phyloP scores from a whole-genome alignment of 225 moss, liverwort and hornwort species.

The Marchantia paleacea region DNA sequence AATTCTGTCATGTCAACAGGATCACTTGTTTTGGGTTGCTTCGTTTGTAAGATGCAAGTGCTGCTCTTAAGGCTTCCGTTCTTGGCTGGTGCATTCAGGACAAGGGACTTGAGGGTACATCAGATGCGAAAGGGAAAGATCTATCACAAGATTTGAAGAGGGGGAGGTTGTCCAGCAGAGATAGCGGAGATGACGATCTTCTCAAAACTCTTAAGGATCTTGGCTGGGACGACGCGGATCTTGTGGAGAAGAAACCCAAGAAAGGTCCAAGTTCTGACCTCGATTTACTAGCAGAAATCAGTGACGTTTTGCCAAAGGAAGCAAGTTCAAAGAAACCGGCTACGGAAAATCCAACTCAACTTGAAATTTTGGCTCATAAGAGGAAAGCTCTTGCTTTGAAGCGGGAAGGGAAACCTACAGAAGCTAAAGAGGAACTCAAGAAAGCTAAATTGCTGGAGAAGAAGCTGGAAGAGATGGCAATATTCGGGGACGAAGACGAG shows the following conservation, averaged over 20 bases:
- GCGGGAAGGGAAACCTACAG: conserved; percentile 80
- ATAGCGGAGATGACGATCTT: conserved; percentile 61
- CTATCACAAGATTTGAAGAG: conserved; percentile 41
- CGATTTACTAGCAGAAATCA: conserved; percentile 76
- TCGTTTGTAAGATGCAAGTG: not conserved
- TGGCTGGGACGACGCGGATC: conserved; percentile 94
- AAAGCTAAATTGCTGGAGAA: conserved; percentile 93
- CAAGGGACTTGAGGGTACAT: conserved; percentile 9
- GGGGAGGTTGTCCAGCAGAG: conserved; percentile 39
- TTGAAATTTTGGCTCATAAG: conserved; percentile 75
- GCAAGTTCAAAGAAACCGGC: conserved; percentile 41
- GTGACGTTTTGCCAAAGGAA: conserved; percentile 56
- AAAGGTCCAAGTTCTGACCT: conserved; percentile 65
- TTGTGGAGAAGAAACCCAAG: conserved; percentile 63
- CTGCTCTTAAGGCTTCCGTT: not conserved
- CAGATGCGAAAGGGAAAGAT: conserved; percentile 49
- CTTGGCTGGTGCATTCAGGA: conserved; percentile 23
- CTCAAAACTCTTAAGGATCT: conserved; percentile 73
- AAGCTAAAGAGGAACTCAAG: conserved; percentile 93
- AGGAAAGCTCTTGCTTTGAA: conserved; percentile 82
- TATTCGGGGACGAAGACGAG: conserved; percentile 63
- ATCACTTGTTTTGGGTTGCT: not conserved
- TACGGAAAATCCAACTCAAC: conserved; percentile 48
- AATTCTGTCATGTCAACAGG: not conserved
- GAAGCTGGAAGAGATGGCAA: conserved; percentile 72